Conservation (phyloP, 2,329 filamentous ascomycete species). For the Nectriaceae sp. region DNA sequence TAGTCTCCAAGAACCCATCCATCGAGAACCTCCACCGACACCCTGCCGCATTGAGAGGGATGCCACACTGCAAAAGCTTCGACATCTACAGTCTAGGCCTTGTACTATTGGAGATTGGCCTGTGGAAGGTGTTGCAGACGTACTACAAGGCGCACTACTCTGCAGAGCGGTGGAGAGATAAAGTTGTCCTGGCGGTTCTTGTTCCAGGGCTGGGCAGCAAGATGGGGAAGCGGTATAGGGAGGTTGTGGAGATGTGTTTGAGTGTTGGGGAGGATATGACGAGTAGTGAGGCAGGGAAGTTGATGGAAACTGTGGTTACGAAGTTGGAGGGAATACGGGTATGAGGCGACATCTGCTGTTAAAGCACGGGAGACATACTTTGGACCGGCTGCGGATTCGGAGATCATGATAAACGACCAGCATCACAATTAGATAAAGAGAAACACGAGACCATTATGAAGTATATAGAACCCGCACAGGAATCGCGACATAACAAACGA, state of each 20-base stretch:
- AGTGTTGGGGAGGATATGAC: conserved; percentile 39
- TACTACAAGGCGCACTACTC: conserved; percentile 46
- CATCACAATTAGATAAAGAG: too few relatives aligned
- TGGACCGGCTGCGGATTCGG: too few relatives aligned
- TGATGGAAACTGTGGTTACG: conserved; percentile 46
- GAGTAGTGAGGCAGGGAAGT: conserved; percentile 37
- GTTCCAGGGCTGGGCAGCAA: conserved; percentile 45
- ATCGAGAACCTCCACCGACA: conserved; percentile 50
- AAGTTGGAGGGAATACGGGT: conserved; percentile 41
- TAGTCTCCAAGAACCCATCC: conserved; percentile 43
- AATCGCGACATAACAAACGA: too few relatives aligned
- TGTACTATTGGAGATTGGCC: conserved; percentile 51
- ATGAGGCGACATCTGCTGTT: conserved; percentile 13
- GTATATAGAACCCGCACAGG: too few relatives aligned
- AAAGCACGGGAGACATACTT: background rate
- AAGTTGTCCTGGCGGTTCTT: conserved; percentile 41
- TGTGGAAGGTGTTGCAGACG: conserved; percentile 46
- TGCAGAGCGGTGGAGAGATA: conserved; percentile 44
- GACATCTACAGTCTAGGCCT: conserved; percentile 57
- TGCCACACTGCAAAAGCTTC: conserved; percentile 48
- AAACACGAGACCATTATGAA: too few relatives aligned
- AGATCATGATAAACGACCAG: too few relatives aligned
- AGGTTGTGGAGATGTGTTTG: conserved; percentile 45
- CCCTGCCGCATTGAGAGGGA: conserved; percentile 42
- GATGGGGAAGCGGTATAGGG: conserved; percentile 40